Evolutionary conservation across 768 basidiomycete species (phyloP).

Genomic region (Trametes maxima): DNA sequence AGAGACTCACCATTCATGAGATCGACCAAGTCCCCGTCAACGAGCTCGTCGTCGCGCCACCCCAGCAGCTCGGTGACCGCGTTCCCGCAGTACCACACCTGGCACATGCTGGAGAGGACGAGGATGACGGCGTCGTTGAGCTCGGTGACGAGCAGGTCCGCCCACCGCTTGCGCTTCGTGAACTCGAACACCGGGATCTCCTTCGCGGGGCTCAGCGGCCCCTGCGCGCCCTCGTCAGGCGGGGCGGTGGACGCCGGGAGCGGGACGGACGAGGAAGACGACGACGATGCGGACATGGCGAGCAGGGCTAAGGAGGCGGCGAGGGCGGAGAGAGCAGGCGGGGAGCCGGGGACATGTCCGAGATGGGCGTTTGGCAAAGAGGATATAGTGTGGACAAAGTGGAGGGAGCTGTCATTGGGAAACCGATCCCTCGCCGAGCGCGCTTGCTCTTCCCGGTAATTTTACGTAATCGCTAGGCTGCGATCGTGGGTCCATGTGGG

Average conservation of each 20-base stretch:
- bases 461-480: background rate
- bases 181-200: conserved; percentile 62
- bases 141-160: conserved; percentile 76
- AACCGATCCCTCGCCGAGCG: conserved; percentile 9
- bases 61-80: conserved; percentile 74
- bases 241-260: background rate
- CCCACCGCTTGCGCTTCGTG: conserved; percentile 86
- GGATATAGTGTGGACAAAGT: background rate
- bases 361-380: background rate
- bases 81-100: conserved; percentile 69
- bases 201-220: conserved; percentile 9
- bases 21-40: conserved; percentile 67
- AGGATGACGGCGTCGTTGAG: conserved; percentile 73
- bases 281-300: background rate
- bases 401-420: background rate
- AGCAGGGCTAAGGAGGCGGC: background rate
- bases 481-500: conserved; percentile 17
- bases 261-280: conserved; percentile 1
- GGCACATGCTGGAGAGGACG: conserved; percentile 62
- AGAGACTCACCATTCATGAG: conserved; percentile 60
- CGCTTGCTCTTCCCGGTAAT: background rate
- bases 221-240: background rate
- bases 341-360: background rate
- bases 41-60: conserved; percentile 72
- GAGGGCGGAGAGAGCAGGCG: background rate